Base-by-base conservation (phyloP, 139 green algal species). In the Chlorella sp. region DNA sequence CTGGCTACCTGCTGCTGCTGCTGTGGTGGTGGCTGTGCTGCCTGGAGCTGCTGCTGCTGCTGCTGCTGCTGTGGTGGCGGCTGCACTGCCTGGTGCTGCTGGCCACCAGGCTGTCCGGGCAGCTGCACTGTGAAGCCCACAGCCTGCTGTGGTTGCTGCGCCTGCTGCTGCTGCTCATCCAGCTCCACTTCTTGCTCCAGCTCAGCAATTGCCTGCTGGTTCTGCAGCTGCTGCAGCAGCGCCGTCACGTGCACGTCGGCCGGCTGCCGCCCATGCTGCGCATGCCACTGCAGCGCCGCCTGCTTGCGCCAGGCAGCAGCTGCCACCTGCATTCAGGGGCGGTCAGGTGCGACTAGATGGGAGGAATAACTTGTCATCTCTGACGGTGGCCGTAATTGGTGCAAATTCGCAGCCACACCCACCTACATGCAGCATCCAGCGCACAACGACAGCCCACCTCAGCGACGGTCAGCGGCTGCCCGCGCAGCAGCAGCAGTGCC, bases 221-320 rank as follows among this genome's bases (percentile, higher is more conserved):
- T 40, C 22, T 16, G 22, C 38, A 76, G 40, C 22, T 41, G 19
- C 38, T 41, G 38, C 22, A 76, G 69, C 69, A 76, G 69, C 22
- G 69, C 69, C 0, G 69, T 38, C 22, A 76, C 5, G 22, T 76
- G 69, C 69, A 54, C 69, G 22, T 43, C 22, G 4, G 20, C 32
- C 0, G 69, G 38, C 38, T 76, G 22, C 69, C 6, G 5, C 34
- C 69, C 28, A 19, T 76, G 69, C 16, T 51, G 17, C 6, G 38
- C 69, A 51, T 76, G 69, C 69, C 69, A 76, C 22, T 13, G 40
- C 69, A 76, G 69, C 69, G 69, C 69, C 22, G 36, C 40, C 69
- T 76, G 69, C 69, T 51, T 76, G 69, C 38, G 69, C 69, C 20
- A 51, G 6, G 26, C 69, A 36, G 69, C 69, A 1, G 22, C 40